Evolutionary conservation across 192 early-diverging fungal species (phyloP).

Genomic region (Oehlia diaphana): DNA sequence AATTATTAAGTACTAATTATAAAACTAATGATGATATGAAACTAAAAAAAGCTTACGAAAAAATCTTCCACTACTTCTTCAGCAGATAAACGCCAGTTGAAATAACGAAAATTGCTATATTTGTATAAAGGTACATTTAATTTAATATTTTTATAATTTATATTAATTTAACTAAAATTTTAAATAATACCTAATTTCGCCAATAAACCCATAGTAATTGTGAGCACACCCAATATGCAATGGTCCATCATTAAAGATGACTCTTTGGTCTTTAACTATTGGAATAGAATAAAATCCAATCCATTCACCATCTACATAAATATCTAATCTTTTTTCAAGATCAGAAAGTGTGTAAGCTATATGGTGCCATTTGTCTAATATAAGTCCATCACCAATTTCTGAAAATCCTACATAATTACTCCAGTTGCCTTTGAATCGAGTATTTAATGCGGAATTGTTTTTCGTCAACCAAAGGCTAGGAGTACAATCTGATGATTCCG

Average conservation of each 20-base stretch:
- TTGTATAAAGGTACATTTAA: background rate
- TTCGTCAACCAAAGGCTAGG: background rate
- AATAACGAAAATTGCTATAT: constrained; percentile 29
- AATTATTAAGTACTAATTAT: too few species aligned
- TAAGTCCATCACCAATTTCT: background rate
- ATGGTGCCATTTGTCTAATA: constrained; percentile 21
- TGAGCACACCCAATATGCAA: background rate
- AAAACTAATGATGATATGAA: background rate
- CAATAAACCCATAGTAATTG: background rate
- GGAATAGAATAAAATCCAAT: background rate
- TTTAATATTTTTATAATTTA: background rate
- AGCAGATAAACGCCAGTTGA: constrained; percentile 28
- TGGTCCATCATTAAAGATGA: constrained; percentile 16
- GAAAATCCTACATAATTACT: background rate
- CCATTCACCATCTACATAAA: constrained; percentile 16
- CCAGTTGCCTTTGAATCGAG: constrained; percentile 12
- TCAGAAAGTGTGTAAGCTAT: constrained; percentile 24
- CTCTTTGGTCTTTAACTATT: background rate
- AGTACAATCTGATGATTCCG: background rate
- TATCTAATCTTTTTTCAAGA: constrained; percentile 10
- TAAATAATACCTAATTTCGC: constrained; percentile 19
- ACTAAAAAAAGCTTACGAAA: background rate
- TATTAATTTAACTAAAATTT: background rate
- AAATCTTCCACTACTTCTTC: constrained; percentile 21
- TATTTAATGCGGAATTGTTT: background rate